Evolutionary conservation across 768 basidiomycete genomes (phyloP).

Genomic region (Leccinum incarnatum): DNA sequence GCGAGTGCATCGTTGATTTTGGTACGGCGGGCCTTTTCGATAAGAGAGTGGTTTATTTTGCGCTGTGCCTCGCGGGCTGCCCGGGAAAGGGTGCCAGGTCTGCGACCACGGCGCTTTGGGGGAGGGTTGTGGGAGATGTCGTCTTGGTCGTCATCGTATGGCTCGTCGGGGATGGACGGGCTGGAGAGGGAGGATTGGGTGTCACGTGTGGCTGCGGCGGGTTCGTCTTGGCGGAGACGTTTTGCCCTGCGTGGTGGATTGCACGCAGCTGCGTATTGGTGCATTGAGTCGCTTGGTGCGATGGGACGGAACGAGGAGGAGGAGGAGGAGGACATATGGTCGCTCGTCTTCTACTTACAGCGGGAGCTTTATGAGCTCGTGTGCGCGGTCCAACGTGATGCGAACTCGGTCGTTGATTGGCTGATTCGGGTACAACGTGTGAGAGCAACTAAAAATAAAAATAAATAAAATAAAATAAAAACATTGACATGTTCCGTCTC

Average conservation of each 20-base stretch:
- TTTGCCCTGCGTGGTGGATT: conserved; percentile 49
- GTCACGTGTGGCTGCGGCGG: conserved; percentile 1
- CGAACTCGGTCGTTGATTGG: conserved; percentile 16
- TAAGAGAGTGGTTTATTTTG: conserved; percentile 91
- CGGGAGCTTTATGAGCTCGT: conserved; percentile 15
- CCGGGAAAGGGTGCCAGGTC: conserved; percentile 70
- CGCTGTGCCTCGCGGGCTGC: conserved; percentile 82
- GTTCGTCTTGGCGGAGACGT: conserved; percentile 32
- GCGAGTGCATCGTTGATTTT: conserved; percentile 94
- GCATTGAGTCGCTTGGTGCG: conserved; percentile 23
- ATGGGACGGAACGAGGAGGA: conserved; percentile 24
- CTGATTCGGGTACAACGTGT: conserved; percentile 16
- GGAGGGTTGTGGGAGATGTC: conserved; percentile 18
- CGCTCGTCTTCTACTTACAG: not conserved
- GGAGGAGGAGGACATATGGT: conserved; percentile 2
- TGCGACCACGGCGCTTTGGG: conserved; percentile 66
- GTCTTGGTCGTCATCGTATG: conserved; percentile 23
- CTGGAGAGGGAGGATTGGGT: conserved; percentile 5
- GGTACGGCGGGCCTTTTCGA: conserved; percentile 89
- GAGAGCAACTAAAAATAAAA: not conserved
- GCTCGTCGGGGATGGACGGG: conserved; percentile 21
- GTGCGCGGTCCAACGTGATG: conserved; percentile 20
- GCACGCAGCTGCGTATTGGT: conserved; percentile 36
- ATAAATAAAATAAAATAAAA: not conserved
- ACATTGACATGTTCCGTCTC: conserved; percentile 11